These are phyloP conservation scores for Epichloe hybrida DNA, from an alignment of 2,329 filamentous ascomycete species.

Conservation along the genomic window DNA sequence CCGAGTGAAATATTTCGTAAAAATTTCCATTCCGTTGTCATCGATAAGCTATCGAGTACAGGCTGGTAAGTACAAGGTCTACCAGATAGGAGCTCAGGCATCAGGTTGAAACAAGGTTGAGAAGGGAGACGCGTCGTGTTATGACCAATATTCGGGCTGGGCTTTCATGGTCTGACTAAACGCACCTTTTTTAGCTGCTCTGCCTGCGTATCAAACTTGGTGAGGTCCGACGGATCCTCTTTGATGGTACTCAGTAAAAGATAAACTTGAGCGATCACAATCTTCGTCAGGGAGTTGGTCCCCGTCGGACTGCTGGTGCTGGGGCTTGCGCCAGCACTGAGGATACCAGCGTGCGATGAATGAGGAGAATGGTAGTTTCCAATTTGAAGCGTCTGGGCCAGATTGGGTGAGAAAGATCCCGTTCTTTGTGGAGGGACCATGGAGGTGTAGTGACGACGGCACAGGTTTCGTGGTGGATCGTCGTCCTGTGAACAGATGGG, in stretches of 20 bases:
- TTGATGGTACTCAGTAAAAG: slow-evolving; percentile 88
- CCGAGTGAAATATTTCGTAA: slow-evolving; percentile 87
- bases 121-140: background rate
- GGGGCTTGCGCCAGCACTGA: slow-evolving; percentile 48
- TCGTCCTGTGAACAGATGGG: slow-evolving; percentile 23
- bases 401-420: slow-evolving; percentile 52
- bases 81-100: background rate
- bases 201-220: slow-evolving; percentile 84
- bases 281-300: slow-evolving; percentile 65
- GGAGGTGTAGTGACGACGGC: slow-evolving; percentile 27
- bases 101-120: background rate
- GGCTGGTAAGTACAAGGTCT: slow-evolving; percentile 10
- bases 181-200: slow-evolving; percentile 87
- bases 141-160: background rate
- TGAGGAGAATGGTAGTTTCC: slow-evolving; percentile 42
- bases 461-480: slow-evolving; percentile 18
- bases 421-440: slow-evolving; percentile 48
- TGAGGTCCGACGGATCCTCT: slow-evolving; percentile 68
- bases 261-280: slow-evolving; percentile 90
- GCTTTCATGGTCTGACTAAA: background rate
- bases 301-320: slow-evolving; percentile 50
- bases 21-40: slow-evolving; percentile 99
- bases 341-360: slow-evolving; percentile 40
- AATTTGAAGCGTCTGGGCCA: slow-evolving; percentile 43
- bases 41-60: slow-evolving; percentile 58